Conservation (phyloP, 2,329 filamentous ascomycete genomes). For the Microcyclosporella mali region DNA sequence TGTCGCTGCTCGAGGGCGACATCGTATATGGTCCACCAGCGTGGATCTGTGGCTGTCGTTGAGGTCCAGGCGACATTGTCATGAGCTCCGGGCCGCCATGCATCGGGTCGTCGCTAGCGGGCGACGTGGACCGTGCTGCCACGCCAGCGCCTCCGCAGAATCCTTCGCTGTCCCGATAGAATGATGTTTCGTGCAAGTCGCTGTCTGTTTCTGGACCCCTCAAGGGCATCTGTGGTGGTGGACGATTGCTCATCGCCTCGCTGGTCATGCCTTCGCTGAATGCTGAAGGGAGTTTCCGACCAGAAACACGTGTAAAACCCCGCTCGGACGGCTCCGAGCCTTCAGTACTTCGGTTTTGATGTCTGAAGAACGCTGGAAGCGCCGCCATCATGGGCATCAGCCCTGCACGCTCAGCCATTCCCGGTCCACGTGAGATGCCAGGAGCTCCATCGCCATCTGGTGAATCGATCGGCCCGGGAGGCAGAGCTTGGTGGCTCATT, state of each 20-base stretch:
- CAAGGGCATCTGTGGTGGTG: conserved; percentile 18
- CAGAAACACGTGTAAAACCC: conserved; percentile 43
- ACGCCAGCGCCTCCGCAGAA: conserved; percentile 35
- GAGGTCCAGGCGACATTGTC: conserved; percentile 30
- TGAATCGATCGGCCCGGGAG: conserved; percentile 16
- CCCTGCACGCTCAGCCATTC: conserved; percentile 38
- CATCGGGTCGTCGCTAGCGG: background rate
- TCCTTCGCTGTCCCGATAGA: conserved; percentile 41
- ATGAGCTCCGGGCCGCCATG: no score
- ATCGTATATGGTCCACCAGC: conserved; percentile 26
- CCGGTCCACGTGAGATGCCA: conserved; percentile 21
- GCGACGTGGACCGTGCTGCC: background rate
- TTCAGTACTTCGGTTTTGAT: conserved; percentile 26
- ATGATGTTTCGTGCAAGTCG: conserved; percentile 34
- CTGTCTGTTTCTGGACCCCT: conserved; percentile 7
- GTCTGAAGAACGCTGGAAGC: conserved; percentile 34
- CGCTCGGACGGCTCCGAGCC: conserved; percentile 31
- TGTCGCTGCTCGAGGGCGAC: conserved; percentile 13
- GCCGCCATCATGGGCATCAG: conserved; percentile 34
- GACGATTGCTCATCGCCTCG: conserved; percentile 16
- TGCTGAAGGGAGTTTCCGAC: conserved; percentile 44
- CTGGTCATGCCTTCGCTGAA: conserved; percentile 45
- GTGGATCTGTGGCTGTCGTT: conserved; percentile 29
- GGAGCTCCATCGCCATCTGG: conserved; percentile 8
- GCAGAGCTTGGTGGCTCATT: conserved; percentile 22